Percentiles rank a stretch among this genome's conserved stretches.
Evolutionary conservation across 768 basidiomycete species (phyloP).

Genomic region (Leccinum imitatum): DNA sequence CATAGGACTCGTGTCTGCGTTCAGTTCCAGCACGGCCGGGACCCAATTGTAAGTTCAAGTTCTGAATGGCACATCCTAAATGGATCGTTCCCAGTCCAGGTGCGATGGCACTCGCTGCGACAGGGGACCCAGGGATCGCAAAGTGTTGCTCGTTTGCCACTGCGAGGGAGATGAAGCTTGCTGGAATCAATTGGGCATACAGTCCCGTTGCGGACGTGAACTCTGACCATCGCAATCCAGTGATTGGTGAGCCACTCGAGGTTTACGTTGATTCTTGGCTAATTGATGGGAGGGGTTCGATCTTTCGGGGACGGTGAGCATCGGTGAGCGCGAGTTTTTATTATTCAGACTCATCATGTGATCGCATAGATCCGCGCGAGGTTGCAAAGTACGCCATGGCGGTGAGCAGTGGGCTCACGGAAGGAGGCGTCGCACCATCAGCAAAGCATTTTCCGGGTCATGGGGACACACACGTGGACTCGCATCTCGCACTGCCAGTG

Average conservation of each 20-base stretch:
- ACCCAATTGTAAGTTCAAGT: conserved; percentile 65
- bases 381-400: conserved; percentile 51
- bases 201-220: conserved; percentile 75
- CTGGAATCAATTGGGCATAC: conserved; percentile 71
- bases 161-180: conserved; percentile 55
- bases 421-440: conserved; percentile 54
- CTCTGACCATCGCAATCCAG: conserved; percentile 65
- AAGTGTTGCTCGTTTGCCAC: conserved; percentile 49
- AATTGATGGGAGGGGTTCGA: conserved; percentile 49
- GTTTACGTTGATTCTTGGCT: not conserved
- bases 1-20: conserved; percentile 67
- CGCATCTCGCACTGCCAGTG: conserved; percentile 62
- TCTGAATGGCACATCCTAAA: not conserved
- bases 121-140: conserved; percentile 43
- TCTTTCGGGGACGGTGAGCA: conserved; percentile 65
- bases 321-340: not conserved
- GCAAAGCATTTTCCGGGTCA: conserved; percentile 77
- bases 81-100: conserved; percentile 50
- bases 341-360: not conserved
- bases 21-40: conserved; percentile 53
- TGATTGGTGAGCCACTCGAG: conserved; percentile 51
- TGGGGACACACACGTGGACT: conserved; percentile 71
- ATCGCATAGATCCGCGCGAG: conserved; percentile 46
- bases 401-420: conserved; percentile 47
- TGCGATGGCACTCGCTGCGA: conserved; percentile 69